Evolutionary conservation across 306 rosid species (phyloP).

Genomic region (Crotalaria pallida): DNA sequence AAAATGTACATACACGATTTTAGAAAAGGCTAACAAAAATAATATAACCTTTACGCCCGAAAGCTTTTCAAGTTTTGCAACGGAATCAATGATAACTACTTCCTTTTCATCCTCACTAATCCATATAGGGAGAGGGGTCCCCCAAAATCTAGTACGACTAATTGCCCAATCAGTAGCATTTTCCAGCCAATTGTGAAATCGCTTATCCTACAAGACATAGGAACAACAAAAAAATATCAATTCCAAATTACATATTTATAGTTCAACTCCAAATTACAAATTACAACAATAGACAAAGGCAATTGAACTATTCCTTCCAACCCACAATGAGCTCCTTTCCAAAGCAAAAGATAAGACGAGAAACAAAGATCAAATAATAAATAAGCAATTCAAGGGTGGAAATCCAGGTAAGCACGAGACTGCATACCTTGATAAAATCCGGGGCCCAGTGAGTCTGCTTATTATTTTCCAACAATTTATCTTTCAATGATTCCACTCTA

Average conservation of each 20-base stretch:
- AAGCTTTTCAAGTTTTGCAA: constrained; percentile 79
- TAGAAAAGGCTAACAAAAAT: constrained; percentile 3
- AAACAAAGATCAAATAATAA: not conserved
- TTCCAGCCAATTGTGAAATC: constrained; percentile 98
- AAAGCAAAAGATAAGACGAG: not conserved
- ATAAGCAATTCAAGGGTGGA: not conserved
- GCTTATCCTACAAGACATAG: constrained; percentile 54
- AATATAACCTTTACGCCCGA: constrained; percentile 72
- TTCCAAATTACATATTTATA: no score
- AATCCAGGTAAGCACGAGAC: not conserved
- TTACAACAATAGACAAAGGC: not conserved
- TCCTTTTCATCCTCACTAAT: constrained; percentile 88
- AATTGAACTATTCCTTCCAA: not conserved
- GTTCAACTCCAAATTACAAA: no score
- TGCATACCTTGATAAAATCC: constrained; percentile 88
- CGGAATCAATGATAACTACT: constrained; percentile 65
- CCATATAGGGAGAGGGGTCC: constrained; percentile 96
- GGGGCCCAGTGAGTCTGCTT: constrained; percentile 91
- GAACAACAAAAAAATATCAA: not conserved
- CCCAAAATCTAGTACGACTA: constrained; percentile 99
- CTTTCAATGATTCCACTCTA: constrained; percentile 77
- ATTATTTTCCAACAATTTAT: constrained; percentile 79
- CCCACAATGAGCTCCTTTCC: not conserved
- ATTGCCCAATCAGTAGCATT: constrained; percentile 99
- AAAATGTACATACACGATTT: not conserved